These are phyloP conservation scores for Fusarium siculi DNA, from an alignment of 2,329 filamentous ascomycete species.

Conservation along the genomic window DNA sequence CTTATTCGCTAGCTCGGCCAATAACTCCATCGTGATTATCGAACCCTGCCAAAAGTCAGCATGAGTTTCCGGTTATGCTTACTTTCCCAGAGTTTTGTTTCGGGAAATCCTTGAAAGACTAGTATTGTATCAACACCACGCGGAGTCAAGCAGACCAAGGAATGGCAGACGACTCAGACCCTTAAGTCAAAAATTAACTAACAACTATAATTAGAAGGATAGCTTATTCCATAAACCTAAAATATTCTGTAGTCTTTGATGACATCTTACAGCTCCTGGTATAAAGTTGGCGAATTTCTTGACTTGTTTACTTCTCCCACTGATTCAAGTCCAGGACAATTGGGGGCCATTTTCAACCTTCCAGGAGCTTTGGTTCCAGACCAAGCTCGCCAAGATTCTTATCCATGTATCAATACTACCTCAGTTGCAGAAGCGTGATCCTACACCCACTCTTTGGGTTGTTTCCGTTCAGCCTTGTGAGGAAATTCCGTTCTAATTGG, in stretches of 20 bases:
- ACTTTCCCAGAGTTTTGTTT: neutral
- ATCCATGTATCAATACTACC: neutral
- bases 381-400: neutral
- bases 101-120: neutral
- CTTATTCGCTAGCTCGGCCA: neutral
- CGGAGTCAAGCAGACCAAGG: neutral
- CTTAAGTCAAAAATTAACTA: neutral
- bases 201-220: neutral
- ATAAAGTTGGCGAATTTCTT: neutral
- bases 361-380: neutral
- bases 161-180: neutral
- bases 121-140: neutral
- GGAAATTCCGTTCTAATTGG: neutral
- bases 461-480: neutral
- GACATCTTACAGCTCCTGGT: too few relatives aligned
- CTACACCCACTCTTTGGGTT: neutral
- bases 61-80: neutral
- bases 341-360: neutral
- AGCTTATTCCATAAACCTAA: fast-evolving
- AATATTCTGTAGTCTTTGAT: neutral
- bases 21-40: neutral
- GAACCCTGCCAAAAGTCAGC: neutral
- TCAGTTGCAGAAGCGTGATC: neutral
- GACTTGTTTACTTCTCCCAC: neutral
- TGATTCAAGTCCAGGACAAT: neutral